Base-by-base conservation (phyloP, 495 filamentous ascomycete species). In the Aspergillus affinis region DNA sequence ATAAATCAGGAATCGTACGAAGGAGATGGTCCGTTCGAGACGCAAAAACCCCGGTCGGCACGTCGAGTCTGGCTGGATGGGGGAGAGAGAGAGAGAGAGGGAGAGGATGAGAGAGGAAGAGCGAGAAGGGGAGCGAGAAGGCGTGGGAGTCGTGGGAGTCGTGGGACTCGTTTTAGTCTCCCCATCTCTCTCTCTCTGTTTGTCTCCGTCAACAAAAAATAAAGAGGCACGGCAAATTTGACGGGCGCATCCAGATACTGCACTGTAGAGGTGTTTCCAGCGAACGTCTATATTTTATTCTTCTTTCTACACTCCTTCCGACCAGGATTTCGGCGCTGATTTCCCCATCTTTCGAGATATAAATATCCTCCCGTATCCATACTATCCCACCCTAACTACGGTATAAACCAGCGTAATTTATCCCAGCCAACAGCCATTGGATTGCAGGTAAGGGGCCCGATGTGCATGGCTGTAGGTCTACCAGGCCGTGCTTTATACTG, bases 101-200 rank as follows among this genome's bases (percentile, higher is more conserved):
- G 60, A 63, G 61, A 26, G 36, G 12, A 36, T 9, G 36, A 41
- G 36, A 41, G 46, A 51, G 47, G 50, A 26, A 52, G 29, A 54
- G 51, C 29, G 55, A 66, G 53, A 41, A 52, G 62, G 60, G 61
- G 60, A 62, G 61, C 48, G 36, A 44, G 55, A 49, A 48, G 26
- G 27, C 30, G 61, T 48, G 55, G 61, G 65, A 62, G 65, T 65
- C 62, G 54, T 57, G 52, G 59, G 51, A 59, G 41, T 58, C 54
- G 57, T 62, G 59, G 61, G 49, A 54, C 54, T 53, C 32, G 27
- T n/a, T 54, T 54, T 46, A 44, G 30, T 21, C 36, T 41, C 36
- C 18, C 52, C 51, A 53, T 58, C 50, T 26, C 32, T 32, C 3
- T 7, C 10, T 6, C 3, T 32, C 29, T 26, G 23, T 26, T 7